A percentile compares a stretch with the other conserved stretches of the same genome.
Evolutionary conservation across 2,329 filamentous ascomycete genomes (phyloP).

Genomic region (Ophiostoma tasmaniense): DNA sequence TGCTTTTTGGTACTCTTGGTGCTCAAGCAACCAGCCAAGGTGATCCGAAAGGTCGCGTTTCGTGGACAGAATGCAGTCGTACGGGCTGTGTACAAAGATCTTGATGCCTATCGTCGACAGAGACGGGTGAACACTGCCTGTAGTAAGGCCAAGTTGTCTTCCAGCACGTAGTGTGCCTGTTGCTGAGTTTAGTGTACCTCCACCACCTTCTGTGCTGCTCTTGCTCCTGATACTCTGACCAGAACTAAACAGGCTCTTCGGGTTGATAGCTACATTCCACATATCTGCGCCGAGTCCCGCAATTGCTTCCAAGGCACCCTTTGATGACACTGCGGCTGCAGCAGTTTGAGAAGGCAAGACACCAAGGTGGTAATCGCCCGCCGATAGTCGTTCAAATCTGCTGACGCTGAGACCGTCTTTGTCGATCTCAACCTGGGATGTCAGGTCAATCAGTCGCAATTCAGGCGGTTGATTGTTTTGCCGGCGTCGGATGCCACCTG

Average conservation of each 20-base stretch:
- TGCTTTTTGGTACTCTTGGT: conserved; percentile 70
- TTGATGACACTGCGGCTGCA: conserved; percentile 54
- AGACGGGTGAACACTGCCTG: conserved; percentile 40
- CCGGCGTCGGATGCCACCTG: conserved; percentile 58
- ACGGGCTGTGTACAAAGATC: conserved; percentile 92
- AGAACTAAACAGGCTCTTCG: conserved; percentile 78
- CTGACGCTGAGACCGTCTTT: conserved; percentile 80
- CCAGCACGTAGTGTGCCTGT: conserved; percentile 12
- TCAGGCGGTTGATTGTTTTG: conserved; percentile 80
- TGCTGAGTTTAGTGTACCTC: background rate
- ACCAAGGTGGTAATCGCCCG: conserved; percentile 85
- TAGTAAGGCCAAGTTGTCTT: conserved; percentile 17
- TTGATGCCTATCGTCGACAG: conserved; percentile 51
- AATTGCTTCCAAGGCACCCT: conserved; percentile 68
- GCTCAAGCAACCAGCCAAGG: conserved; percentile 74
- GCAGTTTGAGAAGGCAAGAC: conserved; percentile 67
- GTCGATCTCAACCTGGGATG: conserved; percentile 77
- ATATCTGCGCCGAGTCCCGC: conserved; percentile 66
- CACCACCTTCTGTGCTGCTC: conserved; percentile 35
- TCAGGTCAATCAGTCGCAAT: conserved; percentile 80
- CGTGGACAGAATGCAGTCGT: conserved; percentile 88
- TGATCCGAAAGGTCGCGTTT: conserved; percentile 82
- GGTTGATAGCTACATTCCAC: conserved; percentile 86
- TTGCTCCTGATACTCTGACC: conserved; percentile 64
- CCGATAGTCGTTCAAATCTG: conserved; percentile 75